Percentiles rank a stretch among this genome's conserved stretches.
Evolutionary conservation across 257 asterid species (phyloP).

Genomic region (Nicotiana sylvestris): DNA sequence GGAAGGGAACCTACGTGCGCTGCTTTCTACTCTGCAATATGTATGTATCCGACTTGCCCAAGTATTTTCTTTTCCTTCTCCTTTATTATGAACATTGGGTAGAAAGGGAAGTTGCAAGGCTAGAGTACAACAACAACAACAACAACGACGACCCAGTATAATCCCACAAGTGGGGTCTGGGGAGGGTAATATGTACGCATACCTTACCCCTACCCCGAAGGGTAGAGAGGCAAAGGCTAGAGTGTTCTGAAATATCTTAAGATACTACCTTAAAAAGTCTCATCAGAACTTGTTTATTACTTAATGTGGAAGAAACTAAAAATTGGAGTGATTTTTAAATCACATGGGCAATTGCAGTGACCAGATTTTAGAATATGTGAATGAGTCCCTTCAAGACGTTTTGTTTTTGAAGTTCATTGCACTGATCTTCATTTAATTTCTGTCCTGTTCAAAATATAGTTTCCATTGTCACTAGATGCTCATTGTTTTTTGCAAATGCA

Average conservation of each 20-base stretch:
- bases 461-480: not conserved
- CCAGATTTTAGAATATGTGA: not conserved
- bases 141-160: too few species aligned
- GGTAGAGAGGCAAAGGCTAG: not conserved
- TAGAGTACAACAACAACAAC: not conserved
- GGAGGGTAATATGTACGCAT: too few species aligned
- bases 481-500: conserved; percentile 22
- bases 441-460: not conserved
- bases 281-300: not conserved
- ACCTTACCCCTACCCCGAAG: too few species aligned
- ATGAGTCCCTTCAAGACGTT: not conserved
- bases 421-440: not conserved
- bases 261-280: not conserved
- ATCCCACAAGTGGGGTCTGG: too few species aligned
- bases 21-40: conserved; percentile 96
- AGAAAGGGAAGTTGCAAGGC: not conserved
- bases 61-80: not conserved
- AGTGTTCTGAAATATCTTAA: not conserved
- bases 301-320: not conserved
- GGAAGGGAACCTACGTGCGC: conserved; percentile 95
- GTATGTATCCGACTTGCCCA: conserved; percentile 32
- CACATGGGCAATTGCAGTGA: not conserved
- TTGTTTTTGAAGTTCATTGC: not conserved
- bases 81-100: not conserved
- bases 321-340: not conserved